Evolutionary conservation across 1,284 basidiomycete genomes (phyloP), one percentile per base, ranked within the genome.

Genomic region (Entoloma clypeatum): DNA sequence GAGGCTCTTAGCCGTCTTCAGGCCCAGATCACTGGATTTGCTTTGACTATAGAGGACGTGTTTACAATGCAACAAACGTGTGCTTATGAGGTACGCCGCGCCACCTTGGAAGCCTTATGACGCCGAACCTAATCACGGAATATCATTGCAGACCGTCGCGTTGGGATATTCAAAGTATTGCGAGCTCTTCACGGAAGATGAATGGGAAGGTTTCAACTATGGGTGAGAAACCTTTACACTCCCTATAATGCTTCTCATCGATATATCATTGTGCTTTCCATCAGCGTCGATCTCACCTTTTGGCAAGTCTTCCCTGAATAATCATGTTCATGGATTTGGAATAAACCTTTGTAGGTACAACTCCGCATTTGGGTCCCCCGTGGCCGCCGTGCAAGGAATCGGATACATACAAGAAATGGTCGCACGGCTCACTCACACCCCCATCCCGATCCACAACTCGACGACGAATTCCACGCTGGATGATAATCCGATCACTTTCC

Each of bases 131-230:
- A 5, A 19, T 16, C 22, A 38, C 5, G 36, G 11, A 21, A 28
- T 8, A 31, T 32, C 11, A 2, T 6, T 31, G 9, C 55, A 91
- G 82, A 95, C 92, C 3, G 90, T 93, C 27, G 86, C 91, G 0
- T 72, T 95, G 10, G 93, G 92, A 2, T 93, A 87, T 57, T 91
- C 86, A 19, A 83, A 80, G 50, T 96, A 95, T 65, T 97, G 94
- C 54, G 77, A 79, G 37, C 68, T 97, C 1, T 97, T 97, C 64
- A 92, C 87, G 0, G 72, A 86, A 56, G 82, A 90, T 32, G 92
- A 96, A 60, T 93, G 91, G 84, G 76, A 85, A 52, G 90, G 88
- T 8, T 94, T 90, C 60, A 78, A 91, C 59, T 94, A 93, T 47
- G 70, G 80, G 78, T 86, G 54, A 47, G 81, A 69, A 4, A 40